Evolutionary conservation across 129 eudicot species (phyloP), one percentile per base, ranked within the genome.

Genomic region (Arctium minus): DNA sequence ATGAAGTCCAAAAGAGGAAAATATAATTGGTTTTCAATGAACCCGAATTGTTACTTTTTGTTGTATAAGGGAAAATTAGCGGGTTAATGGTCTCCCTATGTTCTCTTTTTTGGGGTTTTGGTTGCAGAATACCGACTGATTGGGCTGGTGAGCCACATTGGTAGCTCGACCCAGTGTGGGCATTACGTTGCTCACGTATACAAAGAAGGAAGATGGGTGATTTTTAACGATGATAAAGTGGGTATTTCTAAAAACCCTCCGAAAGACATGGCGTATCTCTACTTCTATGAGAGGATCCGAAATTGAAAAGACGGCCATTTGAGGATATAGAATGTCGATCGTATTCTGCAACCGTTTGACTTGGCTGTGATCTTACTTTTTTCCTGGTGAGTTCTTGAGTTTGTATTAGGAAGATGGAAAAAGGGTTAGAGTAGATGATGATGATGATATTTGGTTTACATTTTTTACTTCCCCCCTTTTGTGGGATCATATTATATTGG

Each of bases 111-210:
- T 39, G 11, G n/a, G 29, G 46, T 11, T 65, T 70, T 67, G 8
- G 76, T 53, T 48, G 81, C 98, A 96, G 99, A 75, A 87, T 96
- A 96, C 85, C 87, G 90, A 85, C 99, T 96, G 64, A 83, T 96
- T 40, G 99, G 99, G 69, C 72, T 96, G 62, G 98, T 96, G 87
- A 96, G 99, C 89, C 99, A 96, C 88, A 96, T 96, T 17, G 99
- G 99, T 12, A 93, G 96, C 30, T 93, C 98, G 31, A 96, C 98
- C 10, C 99, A 92, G 60, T 96, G 99, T 65, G 99, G 99, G 17
- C 99, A 96, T 76, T 96, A 96, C 70, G 99, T 96, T 80, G 99
- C 99, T 2, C 99, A 96, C 40, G 89, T 96, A 30, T 74, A 81
- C 78, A 96, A 93, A 86, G 94, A 96, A 79, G 96, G 98, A 53